Evolutionary conservation across 2,329 filamentous ascomycete genomes (phyloP), one percentile per base, ranked within the genome.

Genomic region (Nemania diffusa): DNA sequence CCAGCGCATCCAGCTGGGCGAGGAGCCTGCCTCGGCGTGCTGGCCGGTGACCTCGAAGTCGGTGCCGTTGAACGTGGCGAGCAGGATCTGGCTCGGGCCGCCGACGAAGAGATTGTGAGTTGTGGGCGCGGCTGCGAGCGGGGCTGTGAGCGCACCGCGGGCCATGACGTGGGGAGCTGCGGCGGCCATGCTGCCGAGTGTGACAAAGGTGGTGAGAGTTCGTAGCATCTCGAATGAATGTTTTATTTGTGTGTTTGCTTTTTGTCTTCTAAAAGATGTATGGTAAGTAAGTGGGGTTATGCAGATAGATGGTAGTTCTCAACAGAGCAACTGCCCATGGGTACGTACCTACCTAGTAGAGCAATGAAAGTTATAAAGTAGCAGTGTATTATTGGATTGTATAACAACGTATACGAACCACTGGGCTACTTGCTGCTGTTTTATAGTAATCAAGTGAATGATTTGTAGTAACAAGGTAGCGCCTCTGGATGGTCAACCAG

Each of bases 1-100:
- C 73, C 80, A 81, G 44, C 79, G 75, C 75, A 86, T 75, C 84
- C 84, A 87, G 67, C 82, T 84, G 24, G 84, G 80, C 1, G 67
- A 71, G 3, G 76, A 73, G 52, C 78, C 78, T 0, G 70, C 26
- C 7, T 73, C 69, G 2, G 72, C 71, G 37, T 77, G 74, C 42
- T 81, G 81, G 56, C 74, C 70, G 22, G 81, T 77, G 26, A 82
- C 71, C 34, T 76, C 76, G 73, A 86, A 83, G 46, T 63, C 67
- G 20, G 71, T 68, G 62, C 79, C 82, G 69, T 82, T 77, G 64
- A 82, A 85, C 58, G 81, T 73, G 68, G 80, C 81, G 2, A 81
- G 72, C 13, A 79, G 17, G 68, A 85, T 80, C 60, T 79, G 75
- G 46, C 77, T 79, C 2, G 80, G 78, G 37, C 78, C 78, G 60